A percentile compares a stretch with the other conserved stretches of the same genome.
phyloP scores from a whole-genome alignment of 306 rosid genomes.

The Begonia fuchsioides region DNA sequence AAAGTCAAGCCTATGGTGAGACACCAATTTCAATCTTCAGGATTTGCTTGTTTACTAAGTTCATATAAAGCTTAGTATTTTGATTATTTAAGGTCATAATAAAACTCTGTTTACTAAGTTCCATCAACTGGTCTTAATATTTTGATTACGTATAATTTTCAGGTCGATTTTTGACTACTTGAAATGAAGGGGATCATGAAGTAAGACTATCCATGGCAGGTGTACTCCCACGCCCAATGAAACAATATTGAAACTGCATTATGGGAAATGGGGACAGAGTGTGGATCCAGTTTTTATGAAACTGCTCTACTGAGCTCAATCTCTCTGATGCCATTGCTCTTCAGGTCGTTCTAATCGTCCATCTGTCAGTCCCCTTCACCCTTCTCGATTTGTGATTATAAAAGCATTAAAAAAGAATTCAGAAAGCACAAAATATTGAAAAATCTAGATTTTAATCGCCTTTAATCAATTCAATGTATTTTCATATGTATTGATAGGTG shows the following conservation, averaged over 20 bases:
- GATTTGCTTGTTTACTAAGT: too few species aligned
- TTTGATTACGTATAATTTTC: too few species aligned
- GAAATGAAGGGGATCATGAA: not conserved
- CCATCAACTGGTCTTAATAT: too few species aligned
- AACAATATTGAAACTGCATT: constrained; percentile 64
- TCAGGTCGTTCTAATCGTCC: constrained; percentile 17
- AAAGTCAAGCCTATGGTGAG: too few species aligned
- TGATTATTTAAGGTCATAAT: too few species aligned
- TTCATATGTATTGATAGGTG: too few species aligned
- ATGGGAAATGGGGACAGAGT: constrained; percentile 71
- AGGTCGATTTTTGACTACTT: not conserved
- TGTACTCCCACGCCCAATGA: constrained; percentile 86
- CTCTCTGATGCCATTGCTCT: constrained; percentile 14
- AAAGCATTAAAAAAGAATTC: constrained; percentile 10
- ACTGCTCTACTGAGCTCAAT: constrained; percentile 62
- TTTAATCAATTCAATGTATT: not conserved
- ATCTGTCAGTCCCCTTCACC: constrained; percentile 12
- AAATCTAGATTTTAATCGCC: constrained; percentile 5
- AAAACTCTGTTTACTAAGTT: too few species aligned
- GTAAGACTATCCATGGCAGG: constrained; percentile 27
- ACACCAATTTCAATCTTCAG: too few species aligned
- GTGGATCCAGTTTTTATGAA: constrained; percentile 85
- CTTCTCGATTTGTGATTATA: constrained; percentile 11
- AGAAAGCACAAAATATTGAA: constrained; percentile 18
- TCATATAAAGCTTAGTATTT: too few species aligned